Evolutionary conservation across 208 protist species (phyloP).

Genomic region (Trypanosoma scelopori): DNA sequence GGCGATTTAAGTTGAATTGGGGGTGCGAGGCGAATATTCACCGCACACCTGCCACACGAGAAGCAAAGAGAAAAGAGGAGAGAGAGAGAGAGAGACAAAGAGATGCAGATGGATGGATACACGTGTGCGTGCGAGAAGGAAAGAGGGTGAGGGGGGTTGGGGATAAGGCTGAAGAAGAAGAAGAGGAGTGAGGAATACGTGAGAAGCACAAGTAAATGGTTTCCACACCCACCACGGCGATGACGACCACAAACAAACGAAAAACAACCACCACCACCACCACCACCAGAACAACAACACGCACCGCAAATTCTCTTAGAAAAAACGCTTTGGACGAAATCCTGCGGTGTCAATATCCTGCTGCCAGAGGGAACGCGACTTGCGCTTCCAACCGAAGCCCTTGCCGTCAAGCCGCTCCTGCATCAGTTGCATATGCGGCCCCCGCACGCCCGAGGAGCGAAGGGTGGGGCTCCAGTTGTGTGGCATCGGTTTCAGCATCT

Average conservation of each 20-base stretch:
- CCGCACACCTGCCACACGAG: background rate
- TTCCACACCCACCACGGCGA: no score
- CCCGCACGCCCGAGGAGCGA: constrained; percentile 62
- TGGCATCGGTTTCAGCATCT: constrained; percentile 82
- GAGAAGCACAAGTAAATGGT: background rate
- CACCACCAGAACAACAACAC: no score
- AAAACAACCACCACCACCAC: constrained; percentile 8
- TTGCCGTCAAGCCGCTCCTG: constrained; percentile 84
- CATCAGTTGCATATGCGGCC: constrained; percentile 69
- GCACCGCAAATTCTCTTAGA: constrained; percentile 24
- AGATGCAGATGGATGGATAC: background rate
- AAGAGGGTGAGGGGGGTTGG: background rate
- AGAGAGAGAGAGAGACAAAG: constrained; percentile 1
- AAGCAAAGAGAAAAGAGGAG: background rate
- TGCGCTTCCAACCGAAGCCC: constrained; percentile 88
- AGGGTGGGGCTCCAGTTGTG: constrained; percentile 52
- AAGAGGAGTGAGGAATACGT: background rate
- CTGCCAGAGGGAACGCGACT: constrained; percentile 85
- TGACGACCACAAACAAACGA: no score
- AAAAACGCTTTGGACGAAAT: constrained; percentile 84
- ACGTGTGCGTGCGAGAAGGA: background rate
- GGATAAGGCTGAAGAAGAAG: background rate
- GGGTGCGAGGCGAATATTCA: background rate
- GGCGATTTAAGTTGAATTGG: background rate
- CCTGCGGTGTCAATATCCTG: constrained; percentile 80